A percentile compares a stretch with the other conserved stretches of the same genome.
Evolutionary conservation across 2,329 filamentous ascomycete genomes (phyloP).

Genomic region (Chaetomium sp.): DNA sequence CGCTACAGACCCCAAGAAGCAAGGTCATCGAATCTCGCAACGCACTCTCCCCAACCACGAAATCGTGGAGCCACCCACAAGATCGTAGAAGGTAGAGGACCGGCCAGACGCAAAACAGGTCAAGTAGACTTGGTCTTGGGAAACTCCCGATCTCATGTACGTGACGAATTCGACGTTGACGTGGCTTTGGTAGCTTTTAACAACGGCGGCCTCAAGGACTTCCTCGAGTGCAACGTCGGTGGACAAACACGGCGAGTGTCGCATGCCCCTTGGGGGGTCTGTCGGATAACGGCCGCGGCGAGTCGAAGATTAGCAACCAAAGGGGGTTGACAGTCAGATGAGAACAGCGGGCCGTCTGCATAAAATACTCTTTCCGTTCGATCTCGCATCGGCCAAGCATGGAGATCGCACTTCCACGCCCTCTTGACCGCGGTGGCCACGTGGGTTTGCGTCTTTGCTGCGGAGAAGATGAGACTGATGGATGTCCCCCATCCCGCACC

Average conservation of each 20-base stretch:
- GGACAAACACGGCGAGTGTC: background rate
- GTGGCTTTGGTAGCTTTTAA: background rate
- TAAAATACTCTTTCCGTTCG: constrained; percentile 14
- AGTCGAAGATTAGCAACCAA: background rate
- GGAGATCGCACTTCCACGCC: background rate
- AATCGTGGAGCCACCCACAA: background rate
- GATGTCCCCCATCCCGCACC: background rate
- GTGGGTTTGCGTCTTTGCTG: constrained; percentile 12
- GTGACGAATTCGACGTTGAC: background rate
- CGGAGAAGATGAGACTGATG: background rate
- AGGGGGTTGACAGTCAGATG: constrained; percentile 19
- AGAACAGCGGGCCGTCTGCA: constrained; percentile 26
- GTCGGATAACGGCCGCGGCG: background rate
- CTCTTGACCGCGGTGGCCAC: constrained; percentile 13
- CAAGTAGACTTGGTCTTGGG: background rate
- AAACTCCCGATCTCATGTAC: too few species aligned
- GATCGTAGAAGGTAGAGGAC: background rate
- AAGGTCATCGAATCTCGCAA: background rate
- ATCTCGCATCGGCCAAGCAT: constrained; percentile 22
- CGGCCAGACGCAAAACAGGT: background rate
- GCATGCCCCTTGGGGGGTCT: background rate
- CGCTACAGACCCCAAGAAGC: background rate
- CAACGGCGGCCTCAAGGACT: background rate
- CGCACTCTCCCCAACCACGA: background rate
- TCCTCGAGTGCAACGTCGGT: background rate